Evolutionary conservation across 148 eudicot species (phyloP), one percentile per base, ranked within the genome.

Genomic region (Cornus controversa): DNA sequence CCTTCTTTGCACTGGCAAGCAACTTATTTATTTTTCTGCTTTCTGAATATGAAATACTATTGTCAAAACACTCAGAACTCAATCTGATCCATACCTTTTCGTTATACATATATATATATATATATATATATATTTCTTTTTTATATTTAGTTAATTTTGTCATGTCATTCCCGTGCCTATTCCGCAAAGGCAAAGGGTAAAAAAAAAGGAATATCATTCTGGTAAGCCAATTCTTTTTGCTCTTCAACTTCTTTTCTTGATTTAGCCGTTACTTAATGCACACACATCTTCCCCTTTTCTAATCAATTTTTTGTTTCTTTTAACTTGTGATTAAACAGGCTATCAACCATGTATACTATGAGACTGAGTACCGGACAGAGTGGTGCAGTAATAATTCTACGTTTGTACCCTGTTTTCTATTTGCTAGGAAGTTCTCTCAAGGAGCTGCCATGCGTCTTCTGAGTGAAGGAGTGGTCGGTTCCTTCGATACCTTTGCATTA

Each of bases 401-500:
- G 29, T 73, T 75, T 6, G 97, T 83, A 67, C 90, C 94, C 1
- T 96, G 99, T 84, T 96, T 96, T 69, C 79, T 93, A 37, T 89
- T 96, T 75, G 98, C 93, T 1, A 90, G 99, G 79, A 96, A 96
- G 78, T 96, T 96, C 87, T 91, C 97, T 18, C 76, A 75, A 72
- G 99, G 91, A 74, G 99, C 92, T 75, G 99, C 94, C 57, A 96
- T 93, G 98, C 93, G 92, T 75, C 92, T 96, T 81, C 76, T 96
- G 84, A 93, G 97, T 57, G 85, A 88, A 50, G 93, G 92, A 71
- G 80, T 87, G 34, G 81, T 83, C 20, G 88, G 92, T 58, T 83
- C 75, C 10, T 82, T 78, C n/a, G 84, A 85, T 29, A 25, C 77
- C 63, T 84, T 90, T 66, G 20, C 79, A 9, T 66, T 84, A 68